A percentile compares a stretch with the other conserved stretches of the same genome.
Evolutionary conservation across 2,329 filamentous ascomycete genomes (phyloP).

Genomic region (Tolypocladium inflatum): DNA sequence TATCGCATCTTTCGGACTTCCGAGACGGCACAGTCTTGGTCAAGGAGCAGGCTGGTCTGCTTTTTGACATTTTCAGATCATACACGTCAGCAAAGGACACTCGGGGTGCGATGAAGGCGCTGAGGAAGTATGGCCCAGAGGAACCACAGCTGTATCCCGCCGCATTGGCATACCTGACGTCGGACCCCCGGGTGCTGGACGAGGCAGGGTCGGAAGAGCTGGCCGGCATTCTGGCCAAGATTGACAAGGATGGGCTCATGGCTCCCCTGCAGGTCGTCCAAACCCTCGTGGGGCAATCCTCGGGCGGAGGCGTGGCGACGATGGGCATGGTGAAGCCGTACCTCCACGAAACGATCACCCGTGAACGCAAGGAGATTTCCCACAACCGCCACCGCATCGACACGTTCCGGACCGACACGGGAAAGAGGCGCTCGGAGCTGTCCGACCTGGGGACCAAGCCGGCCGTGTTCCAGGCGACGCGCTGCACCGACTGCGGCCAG

Average conservation of each 20-base stretch:
- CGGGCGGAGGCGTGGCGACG: conserved; percentile 59
- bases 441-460: conserved; percentile 69
- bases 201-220: conserved; percentile 81
- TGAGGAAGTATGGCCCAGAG: conserved; percentile 83
- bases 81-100: conserved; percentile 92
- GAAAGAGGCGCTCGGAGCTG: conserved; percentile 69
- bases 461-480: conserved; percentile 79
- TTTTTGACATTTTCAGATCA: conserved; percentile 93
- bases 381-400: conserved; percentile 71
- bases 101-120: conserved; percentile 75
- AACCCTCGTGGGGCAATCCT: conserved; percentile 60
- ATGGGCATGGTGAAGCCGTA: conserved; percentile 98
- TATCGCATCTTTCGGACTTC: conserved; percentile 89
- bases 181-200: conserved; percentile 67
- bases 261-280: conserved; percentile 95
- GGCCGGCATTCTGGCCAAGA: conserved; percentile 68
- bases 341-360: conserved; percentile 76
- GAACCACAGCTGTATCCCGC: conserved; percentile 90
- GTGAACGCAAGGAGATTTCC: conserved; percentile 78
- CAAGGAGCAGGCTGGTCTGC: conserved; percentile 82
- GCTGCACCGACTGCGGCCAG: conserved; percentile 74
- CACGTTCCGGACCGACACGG: conserved; percentile 77
- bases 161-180: conserved; percentile 87
- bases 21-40: conserved; percentile 84
- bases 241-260: conserved; percentile 86